Evolutionary conservation across 1,139 yeast species (phyloP).

Genomic region (Yamadazyma triangularis): DNA sequence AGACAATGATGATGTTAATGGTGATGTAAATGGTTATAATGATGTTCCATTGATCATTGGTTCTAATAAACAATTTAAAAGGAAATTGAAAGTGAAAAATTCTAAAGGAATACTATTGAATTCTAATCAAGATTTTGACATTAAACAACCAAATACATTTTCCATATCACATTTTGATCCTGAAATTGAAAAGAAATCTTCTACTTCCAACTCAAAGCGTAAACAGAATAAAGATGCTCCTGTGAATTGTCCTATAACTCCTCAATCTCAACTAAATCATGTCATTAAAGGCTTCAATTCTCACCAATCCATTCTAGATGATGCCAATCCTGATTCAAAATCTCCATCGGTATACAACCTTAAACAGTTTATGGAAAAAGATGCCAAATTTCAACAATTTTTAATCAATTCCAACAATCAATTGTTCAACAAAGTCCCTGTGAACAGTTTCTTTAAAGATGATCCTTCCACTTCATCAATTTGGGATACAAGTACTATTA

Average conservation of each 20-base stretch:
- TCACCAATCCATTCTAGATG: background rate
- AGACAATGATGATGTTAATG: too few relatives aligned
- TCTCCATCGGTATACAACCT: background rate
- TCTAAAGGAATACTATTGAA: constrained; percentile 49
- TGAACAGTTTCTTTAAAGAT: too few relatives aligned
- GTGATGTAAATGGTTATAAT: too few relatives aligned
- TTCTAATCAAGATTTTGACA: constrained; percentile 20
- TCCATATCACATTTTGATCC: too few relatives aligned
- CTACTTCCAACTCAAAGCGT: background rate
- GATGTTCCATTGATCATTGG: constrained; percentile 11
- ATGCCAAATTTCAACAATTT: background rate
- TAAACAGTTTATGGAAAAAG: background rate
- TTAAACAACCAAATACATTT: too few relatives aligned
- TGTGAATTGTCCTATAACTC: background rate
- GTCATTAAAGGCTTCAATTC: background rate
- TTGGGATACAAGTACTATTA: constrained; percentile 2
- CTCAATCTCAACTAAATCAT: background rate
- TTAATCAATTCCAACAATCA: background rate
- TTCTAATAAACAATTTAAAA: constrained; percentile 39
- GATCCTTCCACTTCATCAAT: too few relatives aligned
- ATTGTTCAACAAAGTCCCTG: constrained; percentile 14
- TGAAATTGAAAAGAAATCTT: too few relatives aligned
- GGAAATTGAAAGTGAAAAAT: constrained; percentile 42
- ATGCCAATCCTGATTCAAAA: background rate
- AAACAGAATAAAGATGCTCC: background rate